Percentiles rank a stretch among this genome's conserved stretches.
These are phyloP conservation scores for Nemophila menziesii DNA, from an alignment of 257 asterid species.

Conservation along the genomic window DNA sequence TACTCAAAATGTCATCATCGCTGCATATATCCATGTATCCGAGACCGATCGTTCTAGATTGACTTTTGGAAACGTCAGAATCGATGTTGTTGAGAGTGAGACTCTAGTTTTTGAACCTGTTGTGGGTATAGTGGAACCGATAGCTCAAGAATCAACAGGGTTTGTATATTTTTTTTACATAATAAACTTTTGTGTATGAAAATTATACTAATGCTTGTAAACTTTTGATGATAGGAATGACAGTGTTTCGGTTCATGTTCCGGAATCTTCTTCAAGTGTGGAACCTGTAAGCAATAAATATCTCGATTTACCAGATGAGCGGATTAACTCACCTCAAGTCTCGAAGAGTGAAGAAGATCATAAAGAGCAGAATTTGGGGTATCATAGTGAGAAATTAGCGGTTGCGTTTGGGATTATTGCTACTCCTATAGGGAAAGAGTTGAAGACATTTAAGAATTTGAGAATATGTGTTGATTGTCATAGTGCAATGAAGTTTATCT, in stretches of 20 bases:
- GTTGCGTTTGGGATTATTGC: too few species aligned
- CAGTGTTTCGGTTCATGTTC: constrained; percentile 44
- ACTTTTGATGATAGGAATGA: constrained; percentile 18
- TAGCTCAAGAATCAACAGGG: constrained; percentile 47
- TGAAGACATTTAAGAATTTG: too few species aligned
- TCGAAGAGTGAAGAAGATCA: too few species aligned
- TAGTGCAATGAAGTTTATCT: too few species aligned
- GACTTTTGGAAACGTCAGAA: constrained; percentile 81
- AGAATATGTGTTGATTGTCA: too few species aligned
- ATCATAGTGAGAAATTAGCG: too few species aligned
- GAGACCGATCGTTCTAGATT: constrained; percentile 72
- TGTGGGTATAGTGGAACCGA: constrained; percentile 34
- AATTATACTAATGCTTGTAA: constrained; percentile 9
- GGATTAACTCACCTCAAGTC: constrained; percentile 49
- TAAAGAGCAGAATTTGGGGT: too few species aligned
- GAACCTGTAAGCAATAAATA: constrained; percentile 45
- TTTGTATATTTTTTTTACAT: constrained; percentile 6
- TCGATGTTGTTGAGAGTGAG: constrained; percentile 36
- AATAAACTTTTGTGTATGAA: not conserved
- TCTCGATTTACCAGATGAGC: constrained; percentile 40
- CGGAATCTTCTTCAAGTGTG: constrained; percentile 42
- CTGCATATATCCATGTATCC: constrained; percentile 83
- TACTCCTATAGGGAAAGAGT: too few species aligned
- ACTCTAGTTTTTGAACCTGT: constrained; percentile 21
- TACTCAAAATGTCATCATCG: constrained; percentile 75